These are phyloP conservation scores for Phaeosphaeria sp. DNA, from an alignment of 2,329 filamentous ascomycete genomes.

Conservation along the genomic window DNA sequence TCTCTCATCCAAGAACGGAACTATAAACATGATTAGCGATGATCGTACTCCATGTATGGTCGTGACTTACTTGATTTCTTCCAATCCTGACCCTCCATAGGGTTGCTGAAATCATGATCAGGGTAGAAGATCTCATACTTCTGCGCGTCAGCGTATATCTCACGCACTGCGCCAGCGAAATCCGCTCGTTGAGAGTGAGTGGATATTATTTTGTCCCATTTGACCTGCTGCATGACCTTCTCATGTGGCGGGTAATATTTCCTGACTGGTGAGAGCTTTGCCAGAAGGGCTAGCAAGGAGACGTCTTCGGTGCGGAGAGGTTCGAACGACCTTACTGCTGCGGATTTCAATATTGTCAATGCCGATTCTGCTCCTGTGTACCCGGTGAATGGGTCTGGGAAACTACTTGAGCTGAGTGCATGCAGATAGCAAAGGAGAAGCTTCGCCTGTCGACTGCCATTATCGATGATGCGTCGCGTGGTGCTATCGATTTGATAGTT, in stretches of 20 bases:
- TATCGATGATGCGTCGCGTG: conserved; percentile 60
- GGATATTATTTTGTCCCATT: conserved; percentile 52
- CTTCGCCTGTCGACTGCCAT: conserved; percentile 59
- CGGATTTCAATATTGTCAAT: conserved; percentile 56
- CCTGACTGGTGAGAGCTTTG: conserved; percentile 42
- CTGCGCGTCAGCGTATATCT: conserved; percentile 32
- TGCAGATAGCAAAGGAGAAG: conserved; percentile 61
- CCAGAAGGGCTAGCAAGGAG: conserved; percentile 31
- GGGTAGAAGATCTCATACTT: conserved; percentile 23
- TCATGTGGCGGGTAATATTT: conserved; percentile 53
- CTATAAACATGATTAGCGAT: no score
- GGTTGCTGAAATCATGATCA: background rate
- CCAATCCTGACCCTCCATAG: background rate
- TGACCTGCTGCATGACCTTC: conserved; percentile 52
- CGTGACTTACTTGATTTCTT: conserved; percentile 7
- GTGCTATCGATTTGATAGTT: conserved; percentile 57
- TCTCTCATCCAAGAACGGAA: conserved; percentile 27
- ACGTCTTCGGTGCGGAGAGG: conserved; percentile 35
- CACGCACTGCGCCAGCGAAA: conserved; percentile 26
- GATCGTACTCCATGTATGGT: no score
- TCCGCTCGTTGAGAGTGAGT: conserved; percentile 38
- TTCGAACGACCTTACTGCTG: conserved; percentile 57
- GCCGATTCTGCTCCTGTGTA: conserved; percentile 64
- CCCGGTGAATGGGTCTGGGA: conserved; percentile 57
- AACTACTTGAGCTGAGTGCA: conserved; percentile 59